A percentile compares a stretch with the other conserved stretches of the same genome.
Evolutionary conservation across 106 monocot genomes (phyloP).

Genomic region (Apostasia shenzhenica): DNA sequence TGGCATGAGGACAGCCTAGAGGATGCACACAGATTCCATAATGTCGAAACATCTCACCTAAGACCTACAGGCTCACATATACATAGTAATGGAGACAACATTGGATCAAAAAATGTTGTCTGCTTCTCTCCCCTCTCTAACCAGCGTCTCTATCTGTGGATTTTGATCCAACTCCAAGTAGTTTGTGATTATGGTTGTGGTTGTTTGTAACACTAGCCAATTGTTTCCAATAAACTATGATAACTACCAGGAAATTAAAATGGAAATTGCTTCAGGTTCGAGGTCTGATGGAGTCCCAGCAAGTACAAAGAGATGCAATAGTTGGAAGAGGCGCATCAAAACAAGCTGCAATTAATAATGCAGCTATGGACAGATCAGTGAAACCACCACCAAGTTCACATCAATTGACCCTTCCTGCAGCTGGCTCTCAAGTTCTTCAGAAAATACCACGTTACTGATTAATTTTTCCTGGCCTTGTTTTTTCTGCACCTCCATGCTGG

Average conservation of each 20-base stretch:
- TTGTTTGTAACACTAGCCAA: no score
- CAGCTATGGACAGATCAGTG: conserved; percentile 16
- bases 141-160: no score
- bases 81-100: no score
- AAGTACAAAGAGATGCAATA: conserved; percentile 15
- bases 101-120: no score
- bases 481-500: no score
- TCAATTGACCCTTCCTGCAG: conserved; percentile 20
- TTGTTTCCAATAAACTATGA: neutral
- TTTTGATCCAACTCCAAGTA: no score
- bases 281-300: conserved; percentile 25
- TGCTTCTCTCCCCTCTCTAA: no score
- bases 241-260: neutral
- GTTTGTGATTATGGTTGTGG: no score
- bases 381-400: conserved; percentile 38
- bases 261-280: conserved; percentile 11
- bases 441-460: conserved; percentile 31
- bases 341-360: conserved; percentile 11
- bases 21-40: no score
- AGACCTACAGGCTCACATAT: no score
- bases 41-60: no score
- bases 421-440: conserved; percentile 29
- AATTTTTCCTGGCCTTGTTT: neutral
- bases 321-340: conserved; percentile 13
- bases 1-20: no score